Evolutionary conservation across 1,284 basidiomycete species (phyloP), one percentile per base, ranked within the genome.

Genomic region (Cutaneotrichosporon cutaneum): DNA sequence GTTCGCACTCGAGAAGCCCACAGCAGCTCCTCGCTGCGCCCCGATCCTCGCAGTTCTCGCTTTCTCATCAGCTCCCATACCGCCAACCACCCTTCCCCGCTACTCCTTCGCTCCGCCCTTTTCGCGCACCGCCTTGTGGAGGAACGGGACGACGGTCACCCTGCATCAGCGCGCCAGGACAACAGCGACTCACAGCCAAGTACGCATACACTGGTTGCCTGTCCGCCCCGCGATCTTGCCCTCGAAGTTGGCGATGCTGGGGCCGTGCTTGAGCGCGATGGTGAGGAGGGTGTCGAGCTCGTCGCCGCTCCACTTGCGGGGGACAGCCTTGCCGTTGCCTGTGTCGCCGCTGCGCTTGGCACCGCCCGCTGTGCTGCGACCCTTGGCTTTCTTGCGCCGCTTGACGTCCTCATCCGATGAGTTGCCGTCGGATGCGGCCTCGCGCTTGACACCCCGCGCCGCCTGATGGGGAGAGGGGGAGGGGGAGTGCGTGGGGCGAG

Each of bases 221-320:
- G 51, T 57, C 10, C 62, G 59, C 11, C 62, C 59, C 10, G 35
- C 36, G 10, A 66, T 42, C 16, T 53, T 45, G 30, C 59, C 62
- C 32, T 64, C 62, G 32, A 60, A 66, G 42, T 18, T 56, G 33
- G 51, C 42, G 14, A 36, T 24, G 33, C 24, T 36, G n/a, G 56
- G 33, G 14, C 51, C 56, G 11, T 36, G 35, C 33, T 14, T 32
- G 18, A 54, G 32, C 32, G 53, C 56, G 21, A 54, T 54, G 26
- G 51, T 50, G 44, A 62, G 56, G 21, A 62, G 52, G 24, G 55
- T 18, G 33, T 58, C 56, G 52, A 58, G 52, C 60, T 62, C 60
- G 32, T 36, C 44, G 9, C 22, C 51, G 13, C 56, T 54, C 60
- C 60, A 62, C 14, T 42, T n/a, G 32, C 60, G 56, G 3, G 32